Base-by-base conservation (phyloP, 345 rosid genomes). In the Linum trigynum region DNA sequence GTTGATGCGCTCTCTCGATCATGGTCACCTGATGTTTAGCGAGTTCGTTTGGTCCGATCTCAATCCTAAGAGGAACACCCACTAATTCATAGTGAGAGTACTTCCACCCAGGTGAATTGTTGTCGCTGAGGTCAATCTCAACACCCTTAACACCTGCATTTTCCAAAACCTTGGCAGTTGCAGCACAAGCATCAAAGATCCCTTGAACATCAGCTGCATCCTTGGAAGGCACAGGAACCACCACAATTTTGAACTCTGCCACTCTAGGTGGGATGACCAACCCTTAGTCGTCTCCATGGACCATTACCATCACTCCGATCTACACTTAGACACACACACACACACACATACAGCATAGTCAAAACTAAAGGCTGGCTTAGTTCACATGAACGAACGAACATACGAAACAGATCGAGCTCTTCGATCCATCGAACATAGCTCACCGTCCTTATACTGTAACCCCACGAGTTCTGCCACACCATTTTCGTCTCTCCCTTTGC, bases 381-480 rank as follows among this genome's bases (percentile, higher is more conserved):
- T n/a, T n/a, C n/a, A n/a, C n/a, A n/a, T n/a, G n/a, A n/a, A n/a
- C n/a, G n/a, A n/a, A n/a, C n/a, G n/a, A n/a, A n/a, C n/a, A n/a
- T n/a, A n/a, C n/a, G n/a, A n/a, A 57, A 39, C 39, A 32, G 5
- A 40, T n/a, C n/a, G 60, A 55, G 42, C 43, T 0, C 15, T 14
- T 38, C 39, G 55, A 7, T 36, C 43, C 63, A 39, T 7, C 3
- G 35, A 58, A 3, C 55, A 70, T 11, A 64, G 8, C 56, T 64
- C 83, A 92, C 90, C 59, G 90, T 87, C 64, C 97, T 78, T 37
- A 96, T 88, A 72, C 87, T 90, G 72, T 86, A 92, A 15, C 95
- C 98, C 98, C 97, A 92, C 12, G 98, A 92, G 72, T 92, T 92
- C 82, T 92, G 98, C 98, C 98, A 92, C 71, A 79, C 96, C 96